Evolutionary conservation across 2,329 filamentous ascomycete species (phyloP).

Genomic region (Alternaria ventricosa): DNA sequence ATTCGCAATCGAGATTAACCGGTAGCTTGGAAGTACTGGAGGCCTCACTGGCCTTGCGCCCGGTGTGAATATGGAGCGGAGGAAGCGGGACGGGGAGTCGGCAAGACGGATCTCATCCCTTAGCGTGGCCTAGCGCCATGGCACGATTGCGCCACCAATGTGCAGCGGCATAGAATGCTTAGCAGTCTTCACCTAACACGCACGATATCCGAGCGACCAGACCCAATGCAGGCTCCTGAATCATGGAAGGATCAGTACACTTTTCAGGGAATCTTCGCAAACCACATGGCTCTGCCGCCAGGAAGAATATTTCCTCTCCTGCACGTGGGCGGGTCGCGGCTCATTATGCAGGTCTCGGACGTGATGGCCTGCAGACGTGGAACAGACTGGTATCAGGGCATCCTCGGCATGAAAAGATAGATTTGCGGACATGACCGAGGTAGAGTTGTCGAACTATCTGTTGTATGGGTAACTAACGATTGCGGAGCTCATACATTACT

Average conservation of each 20-base stretch:
- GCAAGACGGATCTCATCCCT: background rate
- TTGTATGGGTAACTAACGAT: background rate
- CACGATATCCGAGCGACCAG: background rate
- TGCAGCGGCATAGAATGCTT: background rate
- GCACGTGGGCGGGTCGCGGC: background rate
- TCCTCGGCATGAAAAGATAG: background rate
- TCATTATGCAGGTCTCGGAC: background rate
- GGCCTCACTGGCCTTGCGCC: background rate
- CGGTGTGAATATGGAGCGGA: background rate
- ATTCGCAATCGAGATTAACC: constrained; percentile 2
- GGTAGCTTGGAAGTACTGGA: background rate
- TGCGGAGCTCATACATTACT: background rate
- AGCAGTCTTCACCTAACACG: background rate
- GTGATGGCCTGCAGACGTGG: background rate
- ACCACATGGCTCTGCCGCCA: background rate
- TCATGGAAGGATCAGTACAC: constrained; percentile 3
- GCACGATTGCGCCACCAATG: constrained; percentile 6
- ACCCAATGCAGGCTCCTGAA: background rate
- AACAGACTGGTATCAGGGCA: background rate
- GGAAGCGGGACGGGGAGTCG: constrained; percentile 7
- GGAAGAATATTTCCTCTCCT: background rate
- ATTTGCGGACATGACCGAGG: background rate
- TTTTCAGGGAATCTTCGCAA: background rate
- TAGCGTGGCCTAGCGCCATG: background rate
- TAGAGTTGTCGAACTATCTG: background rate